phyloP scores from a whole-genome alignment of 169 alveolate species.

The Theileria orientalis region DNA sequence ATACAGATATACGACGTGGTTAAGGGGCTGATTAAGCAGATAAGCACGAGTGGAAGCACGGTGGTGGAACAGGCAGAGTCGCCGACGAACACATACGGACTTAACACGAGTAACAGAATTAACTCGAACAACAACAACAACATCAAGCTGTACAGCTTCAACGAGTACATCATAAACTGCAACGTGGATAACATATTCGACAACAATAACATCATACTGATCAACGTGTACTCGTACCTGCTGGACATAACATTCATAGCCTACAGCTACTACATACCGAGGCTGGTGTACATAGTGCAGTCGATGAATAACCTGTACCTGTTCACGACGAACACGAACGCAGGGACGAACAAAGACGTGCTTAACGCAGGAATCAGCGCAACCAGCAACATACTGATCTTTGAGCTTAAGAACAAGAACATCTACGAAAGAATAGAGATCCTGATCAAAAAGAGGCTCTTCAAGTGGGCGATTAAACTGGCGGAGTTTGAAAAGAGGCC shows the following conservation, averaged over 20 bases:
- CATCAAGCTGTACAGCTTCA: not conserved
- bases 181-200: slow-evolving; percentile 17
- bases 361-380: not conserved
- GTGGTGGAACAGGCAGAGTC: not conserved
- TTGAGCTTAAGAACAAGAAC: slow-evolving; percentile 54
- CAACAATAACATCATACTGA: slow-evolving; percentile 13
- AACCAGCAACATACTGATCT: slow-evolving; percentile 18
- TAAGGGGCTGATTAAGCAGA: not conserved
- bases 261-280: slow-evolving; percentile 14
- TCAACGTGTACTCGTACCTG: slow-evolving; percentile 13
- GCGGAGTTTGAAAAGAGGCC: slow-evolving; percentile 50
- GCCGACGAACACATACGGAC: not conserved
- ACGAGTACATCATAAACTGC: slow-evolving; percentile 4
- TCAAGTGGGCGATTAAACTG: slow-evolving; percentile 41
- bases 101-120: not conserved
- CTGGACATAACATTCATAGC: slow-evolving; percentile 5
- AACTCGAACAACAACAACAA: not conserved
- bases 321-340: slow-evolving; percentile 13
- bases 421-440: slow-evolving; percentile 51
- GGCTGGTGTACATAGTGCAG: slow-evolving; percentile 7
- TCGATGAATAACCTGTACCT: slow-evolving; percentile 6
- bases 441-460: slow-evolving; percentile 55
- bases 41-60: not conserved
- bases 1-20: slow-evolving; percentile 1
- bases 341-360: not conserved